A percentile compares a stretch with the other conserved stretches of the same genome.
Conservation (phyloP, 1,284 basidiomycete species). For the Fomitopsis betulina region DNA sequence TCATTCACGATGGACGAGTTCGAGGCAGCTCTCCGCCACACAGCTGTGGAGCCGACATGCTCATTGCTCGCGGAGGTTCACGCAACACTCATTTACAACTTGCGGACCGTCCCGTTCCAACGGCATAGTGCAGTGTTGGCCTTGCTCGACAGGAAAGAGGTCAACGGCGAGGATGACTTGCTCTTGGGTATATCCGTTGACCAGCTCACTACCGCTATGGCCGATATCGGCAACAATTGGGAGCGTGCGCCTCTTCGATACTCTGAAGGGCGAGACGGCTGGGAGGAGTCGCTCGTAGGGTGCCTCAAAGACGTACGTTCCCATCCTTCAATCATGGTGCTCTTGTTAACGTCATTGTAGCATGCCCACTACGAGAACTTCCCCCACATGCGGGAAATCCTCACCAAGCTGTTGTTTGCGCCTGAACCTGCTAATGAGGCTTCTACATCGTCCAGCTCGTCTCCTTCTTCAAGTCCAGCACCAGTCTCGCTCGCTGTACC, state of each 20-base stretch:
- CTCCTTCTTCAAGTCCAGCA: constrained; percentile 41
- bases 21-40: constrained; percentile 83
- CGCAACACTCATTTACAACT: constrained; percentile 82
- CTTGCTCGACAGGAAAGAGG: constrained; percentile 45
- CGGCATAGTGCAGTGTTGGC: constrained; percentile 70
- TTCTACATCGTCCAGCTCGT: constrained; percentile 31
- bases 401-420: constrained; percentile 74
- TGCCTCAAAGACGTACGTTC: constrained; percentile 82
- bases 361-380: constrained; percentile 75
- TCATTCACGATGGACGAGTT: constrained; percentile 92
- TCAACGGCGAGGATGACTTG: constrained; percentile 32
- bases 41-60: constrained; percentile 65
- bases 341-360: constrained; percentile 31
- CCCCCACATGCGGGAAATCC: constrained; percentile 68
- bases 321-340: neutral
- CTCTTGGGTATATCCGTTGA: constrained; percentile 55
- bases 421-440: constrained; percentile 39
- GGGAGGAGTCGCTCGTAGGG: constrained; percentile 85
- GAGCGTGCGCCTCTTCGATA: constrained; percentile 68
- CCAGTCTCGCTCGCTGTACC: constrained; percentile 29
- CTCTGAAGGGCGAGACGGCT: constrained; percentile 64
- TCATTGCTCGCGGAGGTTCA: constrained; percentile 85
- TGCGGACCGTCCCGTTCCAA: constrained; percentile 73
- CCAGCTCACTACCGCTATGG: constrained; percentile 56
- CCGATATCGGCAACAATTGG: constrained; percentile 77